These are phyloP conservation scores for Tothia fuscella DNA, from an alignment of 2,329 filamentous ascomycete genomes.

Conservation along the genomic window DNA sequence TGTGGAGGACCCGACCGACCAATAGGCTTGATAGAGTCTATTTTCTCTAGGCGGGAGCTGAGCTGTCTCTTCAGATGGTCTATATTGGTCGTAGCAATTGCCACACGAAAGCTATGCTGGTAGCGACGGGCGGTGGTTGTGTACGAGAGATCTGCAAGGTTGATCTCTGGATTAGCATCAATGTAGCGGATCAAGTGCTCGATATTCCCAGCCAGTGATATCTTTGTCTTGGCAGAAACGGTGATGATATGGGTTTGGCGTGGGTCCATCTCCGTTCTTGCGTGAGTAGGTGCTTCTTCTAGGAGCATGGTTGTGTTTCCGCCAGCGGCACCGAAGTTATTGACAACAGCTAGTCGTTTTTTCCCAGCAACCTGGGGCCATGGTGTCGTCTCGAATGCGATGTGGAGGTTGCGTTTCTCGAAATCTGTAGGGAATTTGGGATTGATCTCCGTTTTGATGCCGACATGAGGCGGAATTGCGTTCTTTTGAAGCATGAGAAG, in stretches of 20 bases:
- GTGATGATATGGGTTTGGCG: slow-evolving; percentile 13
- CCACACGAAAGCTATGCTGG: slow-evolving; percentile 16
- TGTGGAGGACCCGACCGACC: slow-evolving; percentile 13
- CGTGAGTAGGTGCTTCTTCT: slow-evolving; percentile 22
- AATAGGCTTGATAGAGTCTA: slow-evolving; percentile 12
- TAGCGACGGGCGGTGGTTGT: slow-evolving; percentile 18
- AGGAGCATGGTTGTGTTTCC: slow-evolving; percentile 24
- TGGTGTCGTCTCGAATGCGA: slow-evolving; percentile 5
- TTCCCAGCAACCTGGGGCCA: slow-evolving; percentile 18
- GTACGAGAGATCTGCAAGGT: slow-evolving; percentile 16
- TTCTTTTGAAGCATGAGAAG: slow-evolving; percentile 23
- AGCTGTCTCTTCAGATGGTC: slow-evolving; percentile 32
- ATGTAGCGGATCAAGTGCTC: slow-evolving; percentile 12
- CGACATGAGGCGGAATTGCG: slow-evolving; percentile 19
- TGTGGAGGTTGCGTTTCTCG: slow-evolving; percentile 12
- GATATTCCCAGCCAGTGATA: slow-evolving; percentile 14
- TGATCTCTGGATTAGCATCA: slow-evolving; percentile 10
- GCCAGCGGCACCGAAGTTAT: slow-evolving; percentile 28
- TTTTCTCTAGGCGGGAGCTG: slow-evolving; percentile 34
- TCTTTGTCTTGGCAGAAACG: slow-evolving; percentile 14
- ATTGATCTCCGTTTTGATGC: slow-evolving; percentile 19
- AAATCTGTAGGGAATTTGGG: slow-evolving; percentile 16
- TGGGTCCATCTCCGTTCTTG: slow-evolving; percentile 21
- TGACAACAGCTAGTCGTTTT: slow-evolving; percentile 20
- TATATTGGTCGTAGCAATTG: slow-evolving; percentile 21